Base-by-base conservation (phyloP, 75 land plant species). In the Selaginella tamariscina region DNA sequence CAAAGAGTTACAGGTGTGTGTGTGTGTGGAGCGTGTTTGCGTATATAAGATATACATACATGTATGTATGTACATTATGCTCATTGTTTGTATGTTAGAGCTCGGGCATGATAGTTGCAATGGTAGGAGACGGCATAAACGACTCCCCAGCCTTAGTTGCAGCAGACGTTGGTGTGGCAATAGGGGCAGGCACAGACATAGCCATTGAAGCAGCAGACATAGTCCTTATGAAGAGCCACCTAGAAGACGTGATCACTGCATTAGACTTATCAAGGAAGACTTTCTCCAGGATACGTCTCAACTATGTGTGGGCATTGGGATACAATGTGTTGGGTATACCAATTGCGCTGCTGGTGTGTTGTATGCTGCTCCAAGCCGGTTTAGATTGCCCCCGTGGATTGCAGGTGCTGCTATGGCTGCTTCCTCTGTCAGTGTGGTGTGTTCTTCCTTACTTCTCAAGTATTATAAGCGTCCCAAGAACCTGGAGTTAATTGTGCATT, bases 401-500 rank as follows among this genome's bases (percentile, higher is more conserved):
- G 98, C 98, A 1, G 96, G 98, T 55, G 98, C 96, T 56, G 89
- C 91, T 68, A 93, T 93, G 98, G 97, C 98, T 65, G 87, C 90
- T 32, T 93, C 98, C 1, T 93, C 96, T 0, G 78, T 93, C 21
- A 84, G 88, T 27, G 98, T 93, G 23, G 96, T 93, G 0, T 89
- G 96, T 64, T 86, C 88, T 27, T 93, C 98, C 30, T 85, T 93
- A 1, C 72, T 86, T 39, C 71, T 93, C 63, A 85, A 85, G 70
- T 73, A 71, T 67, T 93, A 93, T 57, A 82, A 74, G 70, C 84
- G 83, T 69, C 95, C 95, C 23, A 78, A 71, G 69, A n/a, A n/a
- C n/a, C n/a, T n/a, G n/a, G n/a, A n/a, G n/a, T n/a, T n/a, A n/a
- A n/a, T n/a, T n/a, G n/a, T n/a, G n/a, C n/a, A n/a, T n/a, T n/a